A percentile compares a stretch with the other conserved stretches of the same genome.
These are phyloP conservation scores for Phytomonas francai DNA, from an alignment of 208 protist species.

Conservation along the genomic window DNA sequence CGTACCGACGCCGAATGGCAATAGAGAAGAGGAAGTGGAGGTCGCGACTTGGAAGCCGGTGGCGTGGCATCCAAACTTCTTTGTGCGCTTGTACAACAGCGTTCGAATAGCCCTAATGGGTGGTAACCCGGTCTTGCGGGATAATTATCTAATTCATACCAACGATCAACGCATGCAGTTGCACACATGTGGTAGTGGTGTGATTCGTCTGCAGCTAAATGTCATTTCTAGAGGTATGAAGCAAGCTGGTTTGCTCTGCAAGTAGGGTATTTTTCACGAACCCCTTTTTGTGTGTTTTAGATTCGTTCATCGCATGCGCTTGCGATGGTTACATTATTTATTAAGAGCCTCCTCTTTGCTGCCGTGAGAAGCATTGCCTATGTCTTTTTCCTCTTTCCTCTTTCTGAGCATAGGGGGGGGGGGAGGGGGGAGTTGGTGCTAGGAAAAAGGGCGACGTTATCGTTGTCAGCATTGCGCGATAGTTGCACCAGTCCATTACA, in stretches of 20 bases:
- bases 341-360: too few species aligned
- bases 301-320: too few species aligned
- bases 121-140: constrained; percentile 69
- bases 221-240: constrained; percentile 70
- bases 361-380: too few species aligned
- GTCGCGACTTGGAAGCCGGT: constrained; percentile 71
- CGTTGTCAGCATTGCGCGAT: background rate
- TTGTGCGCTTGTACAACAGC: constrained; percentile 48
- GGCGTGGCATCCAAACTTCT: constrained; percentile 63
- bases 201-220: constrained; percentile 57
- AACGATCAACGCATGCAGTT: constrained; percentile 81
- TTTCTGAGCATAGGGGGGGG: background rate
- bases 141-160: constrained; percentile 74
- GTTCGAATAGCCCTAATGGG: constrained; percentile 64
- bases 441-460: too few species aligned
- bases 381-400: background rate
- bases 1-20: constrained; percentile 46
- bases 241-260: constrained; percentile 27
- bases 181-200: constrained; percentile 68
- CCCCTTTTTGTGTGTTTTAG: background rate
- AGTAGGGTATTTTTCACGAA: constrained; percentile 7
- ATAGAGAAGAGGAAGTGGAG: constrained; percentile 46
- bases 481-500: background rate
- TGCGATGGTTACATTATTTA: too few species aligned
- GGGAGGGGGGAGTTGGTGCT: too few species aligned